These are phyloP conservation scores for Debaryomycetaceae sp. DNA, from an alignment of 1,139 yeast genomes.

Conservation along the genomic window DNA sequence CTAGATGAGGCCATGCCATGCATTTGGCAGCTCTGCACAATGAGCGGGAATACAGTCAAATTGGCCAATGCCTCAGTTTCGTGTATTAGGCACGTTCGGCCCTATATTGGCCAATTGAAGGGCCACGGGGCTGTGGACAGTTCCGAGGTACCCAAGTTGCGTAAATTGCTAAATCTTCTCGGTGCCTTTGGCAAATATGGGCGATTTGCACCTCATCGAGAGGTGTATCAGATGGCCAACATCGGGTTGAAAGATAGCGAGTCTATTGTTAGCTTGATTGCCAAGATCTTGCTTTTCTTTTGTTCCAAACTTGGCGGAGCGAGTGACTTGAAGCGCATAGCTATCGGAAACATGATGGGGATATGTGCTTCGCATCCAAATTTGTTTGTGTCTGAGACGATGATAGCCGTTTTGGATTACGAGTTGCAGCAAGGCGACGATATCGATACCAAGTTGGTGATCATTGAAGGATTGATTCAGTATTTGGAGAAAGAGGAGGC, in stretches of 20 bases:
- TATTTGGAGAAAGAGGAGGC: slow-evolving; percentile 54
- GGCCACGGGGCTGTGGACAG: slow-evolving; percentile 11
- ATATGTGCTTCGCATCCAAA: slow-evolving; percentile 61
- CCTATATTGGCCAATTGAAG: slow-evolving; percentile 23
- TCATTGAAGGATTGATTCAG: slow-evolving; percentile 51
- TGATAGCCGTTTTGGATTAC: slow-evolving; percentile 49
- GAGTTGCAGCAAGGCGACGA: slow-evolving; percentile 36
- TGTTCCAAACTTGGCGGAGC: slow-evolving; percentile 22
- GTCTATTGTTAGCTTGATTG: slow-evolving; percentile 49
- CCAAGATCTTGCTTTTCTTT: slow-evolving; percentile 53
- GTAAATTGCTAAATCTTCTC: slow-evolving; percentile 55
- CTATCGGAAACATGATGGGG: slow-evolving; percentile 47
- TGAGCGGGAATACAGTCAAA: slow-evolving; percentile 42
- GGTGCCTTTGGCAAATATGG: slow-evolving; percentile 72
- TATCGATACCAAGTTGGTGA: slow-evolving; percentile 36
- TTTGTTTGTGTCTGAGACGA: slow-evolving; percentile 52
- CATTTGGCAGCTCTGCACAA: slow-evolving; percentile 49
- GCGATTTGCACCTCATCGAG: slow-evolving; percentile 45
- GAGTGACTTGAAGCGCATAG: slow-evolving; percentile 16
- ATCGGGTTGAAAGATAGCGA: slow-evolving; percentile 48
- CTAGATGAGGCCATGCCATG: slow-evolving; percentile 69
- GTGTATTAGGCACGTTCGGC: slow-evolving; percentile 46
- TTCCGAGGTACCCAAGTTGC: slow-evolving; percentile 41
- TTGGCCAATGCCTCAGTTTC: slow-evolving; percentile 60
- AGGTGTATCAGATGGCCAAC: slow-evolving; percentile 32